Percentiles rank a stretch among this genome's conserved stretches.
phyloP scores from a whole-genome alignment of 176 grass and related monocot genomes.

The Microstegium vimineum region DNA sequence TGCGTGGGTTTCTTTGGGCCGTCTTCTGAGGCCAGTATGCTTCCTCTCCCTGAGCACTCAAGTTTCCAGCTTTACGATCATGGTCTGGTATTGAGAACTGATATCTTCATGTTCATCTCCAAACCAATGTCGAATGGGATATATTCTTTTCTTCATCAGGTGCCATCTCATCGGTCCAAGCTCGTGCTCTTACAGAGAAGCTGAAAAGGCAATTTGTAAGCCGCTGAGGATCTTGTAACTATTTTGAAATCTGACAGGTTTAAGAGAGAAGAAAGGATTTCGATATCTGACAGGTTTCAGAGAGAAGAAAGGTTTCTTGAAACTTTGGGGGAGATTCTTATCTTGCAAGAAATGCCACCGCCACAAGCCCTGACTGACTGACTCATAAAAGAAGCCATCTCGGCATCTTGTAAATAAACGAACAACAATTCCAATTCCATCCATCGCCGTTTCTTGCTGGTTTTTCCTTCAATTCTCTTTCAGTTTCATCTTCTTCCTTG shows the following conservation, averaged over 20 bases:
- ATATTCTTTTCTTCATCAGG: slow-evolving; percentile 36
- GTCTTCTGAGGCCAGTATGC: neutral
- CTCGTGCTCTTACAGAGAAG: neutral
- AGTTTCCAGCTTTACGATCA: neutral
- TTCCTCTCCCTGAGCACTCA: neutral
- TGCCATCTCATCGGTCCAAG: neutral
- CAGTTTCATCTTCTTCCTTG: neutral
- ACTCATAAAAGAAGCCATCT: neutral
- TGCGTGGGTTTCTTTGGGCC: neutral
- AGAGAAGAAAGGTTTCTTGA: neutral
- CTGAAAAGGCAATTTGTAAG: neutral
- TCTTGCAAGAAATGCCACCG: slow-evolving; percentile 31
- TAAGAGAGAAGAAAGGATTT: neutral
- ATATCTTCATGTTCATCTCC: neutral
- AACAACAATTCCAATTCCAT: neutral
- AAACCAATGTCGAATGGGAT: neutral
- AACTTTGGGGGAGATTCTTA: slow-evolving; percentile 33
- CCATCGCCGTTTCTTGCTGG: neutral
- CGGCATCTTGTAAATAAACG: neutral
- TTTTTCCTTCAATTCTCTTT: neutral
- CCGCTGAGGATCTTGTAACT: neutral
- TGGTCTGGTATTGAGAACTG: neutral
- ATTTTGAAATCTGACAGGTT: neutral
- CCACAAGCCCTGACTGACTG: neutral
- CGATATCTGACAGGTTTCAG: neutral